Conservation (phyloP, 2,329 filamentous ascomycete genomes). For the Decorospora gaudefroyi region DNA sequence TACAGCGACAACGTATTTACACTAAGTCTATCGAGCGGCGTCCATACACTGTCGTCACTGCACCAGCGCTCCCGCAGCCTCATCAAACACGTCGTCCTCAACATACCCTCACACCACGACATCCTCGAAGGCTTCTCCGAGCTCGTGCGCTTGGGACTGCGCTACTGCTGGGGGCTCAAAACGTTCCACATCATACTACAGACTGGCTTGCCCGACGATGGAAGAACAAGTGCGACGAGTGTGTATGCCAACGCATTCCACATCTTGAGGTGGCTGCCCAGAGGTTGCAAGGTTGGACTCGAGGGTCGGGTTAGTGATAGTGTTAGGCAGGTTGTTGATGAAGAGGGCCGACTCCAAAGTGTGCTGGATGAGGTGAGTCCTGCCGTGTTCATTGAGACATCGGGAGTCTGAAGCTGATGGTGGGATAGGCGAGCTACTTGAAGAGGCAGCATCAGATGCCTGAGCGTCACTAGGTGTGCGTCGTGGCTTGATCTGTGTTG, state of each 20-base stretch:
- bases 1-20: slow-evolving; percentile 44
- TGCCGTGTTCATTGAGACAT: background rate
- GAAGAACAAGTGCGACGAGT: slow-evolving; percentile 44
- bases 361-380: slow-evolving; percentile 49
- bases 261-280: slow-evolving; percentile 53
- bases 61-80: slow-evolving; percentile 52
- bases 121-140: slow-evolving; percentile 55
- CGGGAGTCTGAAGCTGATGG: background rate
- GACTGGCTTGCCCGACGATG: slow-evolving; percentile 38
- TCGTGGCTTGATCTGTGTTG: background rate
- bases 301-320: slow-evolving; percentile 48
- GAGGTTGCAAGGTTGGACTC: slow-evolving; percentile 49
- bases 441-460: slow-evolving; percentile 49
- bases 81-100: slow-evolving; percentile 51
- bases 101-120: slow-evolving; percentile 54
- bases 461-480: slow-evolving; percentile 29
- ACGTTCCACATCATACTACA: slow-evolving; percentile 50
- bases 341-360: slow-evolving; percentile 49
- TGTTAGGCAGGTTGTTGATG: slow-evolving; percentile 50
- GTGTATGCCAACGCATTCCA: slow-evolving; percentile 56
- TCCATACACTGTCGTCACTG: slow-evolving; percentile 46
- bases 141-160: slow-evolving; percentile 51
- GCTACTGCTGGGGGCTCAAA: slow-evolving; percentile 54
- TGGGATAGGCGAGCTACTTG: slow-evolving; percentile 35
- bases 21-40: slow-evolving; percentile 46